Base-by-base conservation (phyloP, 202 grass and related monocot genomes). In the Zizania palustris region DNA sequence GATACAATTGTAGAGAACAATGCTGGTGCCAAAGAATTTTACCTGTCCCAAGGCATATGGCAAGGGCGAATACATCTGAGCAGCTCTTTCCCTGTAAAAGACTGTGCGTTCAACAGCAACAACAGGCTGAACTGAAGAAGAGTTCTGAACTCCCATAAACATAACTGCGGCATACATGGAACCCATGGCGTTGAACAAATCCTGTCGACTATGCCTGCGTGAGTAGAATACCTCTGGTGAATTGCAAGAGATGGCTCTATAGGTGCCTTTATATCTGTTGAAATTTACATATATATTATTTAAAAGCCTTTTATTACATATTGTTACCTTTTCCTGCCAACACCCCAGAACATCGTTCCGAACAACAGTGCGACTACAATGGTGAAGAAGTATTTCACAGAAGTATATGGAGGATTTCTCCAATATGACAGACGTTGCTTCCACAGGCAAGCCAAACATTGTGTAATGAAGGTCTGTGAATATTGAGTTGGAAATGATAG, bases 11-110 rank as follows among this genome's bases (percentile, higher is more conserved):
- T 51, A 28, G 28, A 54, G 0, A 43, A 46, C 22, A 15, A 78
- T 49, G 43, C 56, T 34, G 62, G 71, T 36, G 8, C 35, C 2
- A 72, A 67, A 12, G 16, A 87, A 80, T 1, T 78, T 67, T 89
- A 94, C 88, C 75, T 95, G 92, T 80, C 85, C 92, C 73, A 95
- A 86, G 60, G 92, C 92, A 75, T 91, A 95, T 33, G 88, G 88
- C 79, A 91, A 77, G 62, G 91, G 67, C 0, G 91, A 93, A 65
- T 91, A 93, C 91, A 91, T 91, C 53, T 87, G 88, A 45, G 92
- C 86, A 0, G 88, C 92, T 66, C 85, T 88, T 80, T 95, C 92
- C 68, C 88, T 85, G 63, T 95, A 95, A 76, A 95, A 95, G 69
- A 95, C 80, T 9, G 80, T 82, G 63, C 92, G 76, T 82, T 95